These are phyloP conservation scores for Termitomyces sp. DNA, from an alignment of 768 basidiomycete species.

Conservation along the genomic window DNA sequence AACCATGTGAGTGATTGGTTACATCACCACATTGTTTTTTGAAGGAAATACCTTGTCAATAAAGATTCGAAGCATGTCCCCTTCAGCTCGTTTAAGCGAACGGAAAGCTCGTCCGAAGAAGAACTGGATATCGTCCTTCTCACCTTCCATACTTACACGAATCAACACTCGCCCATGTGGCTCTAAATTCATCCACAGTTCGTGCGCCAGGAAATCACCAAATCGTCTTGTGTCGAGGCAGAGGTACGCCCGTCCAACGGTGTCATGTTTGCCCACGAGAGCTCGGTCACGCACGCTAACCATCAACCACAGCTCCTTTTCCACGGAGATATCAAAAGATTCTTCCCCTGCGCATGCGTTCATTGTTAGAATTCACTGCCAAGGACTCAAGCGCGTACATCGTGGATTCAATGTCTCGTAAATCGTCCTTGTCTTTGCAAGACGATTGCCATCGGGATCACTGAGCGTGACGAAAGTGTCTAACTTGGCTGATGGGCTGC, in stretches of 20 bases:
- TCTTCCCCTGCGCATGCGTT: constrained; percentile 73
- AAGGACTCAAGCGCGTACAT: constrained; percentile 48
- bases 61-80: constrained; percentile 93
- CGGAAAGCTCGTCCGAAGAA: constrained; percentile 96
- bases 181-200: constrained; percentile 89
- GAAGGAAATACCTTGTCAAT: constrained; percentile 79
- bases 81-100: constrained; percentile 86
- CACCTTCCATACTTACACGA: constrained; percentile 96
- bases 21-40: background rate
- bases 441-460: constrained; percentile 82
- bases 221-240: constrained; percentile 88
- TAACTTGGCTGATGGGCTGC: constrained; percentile 69
- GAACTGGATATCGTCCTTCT: constrained; percentile 97
- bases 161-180: constrained; percentile 79
- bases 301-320: constrained; percentile 95
- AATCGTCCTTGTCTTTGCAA: constrained; percentile 94
- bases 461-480: constrained; percentile 95
- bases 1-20: background rate
- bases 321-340: constrained; percentile 91
- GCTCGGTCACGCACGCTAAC: constrained; percentile 90
- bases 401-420: constrained; percentile 88
- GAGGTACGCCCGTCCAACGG: constrained; percentile 85
- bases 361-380: constrained; percentile 4
- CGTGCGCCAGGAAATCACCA: constrained; percentile 85
- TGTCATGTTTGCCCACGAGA: constrained; percentile 88